Percentiles rank a stretch among this genome's conserved stretches.
Conservation (phyloP, 129 eudicot species). For the Artemisia tridentata region DNA sequence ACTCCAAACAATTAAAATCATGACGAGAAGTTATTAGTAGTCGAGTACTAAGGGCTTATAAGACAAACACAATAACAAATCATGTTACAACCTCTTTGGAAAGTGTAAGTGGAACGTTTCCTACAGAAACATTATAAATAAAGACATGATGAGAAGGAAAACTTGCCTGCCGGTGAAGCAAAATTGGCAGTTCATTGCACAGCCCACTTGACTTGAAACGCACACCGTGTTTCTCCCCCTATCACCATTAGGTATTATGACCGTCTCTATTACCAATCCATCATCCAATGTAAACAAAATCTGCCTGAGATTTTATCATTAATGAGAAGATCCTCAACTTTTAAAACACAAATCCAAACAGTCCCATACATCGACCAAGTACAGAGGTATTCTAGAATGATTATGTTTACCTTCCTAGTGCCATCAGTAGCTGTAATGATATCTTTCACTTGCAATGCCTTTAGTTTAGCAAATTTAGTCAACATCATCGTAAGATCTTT, state of each 20-base stretch:
- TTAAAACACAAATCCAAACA: neutral
- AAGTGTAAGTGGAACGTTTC: too few relatives aligned
- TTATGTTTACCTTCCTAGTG: constrained; percentile 73
- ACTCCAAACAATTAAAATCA: too few relatives aligned
- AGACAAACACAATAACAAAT: too few relatives aligned
- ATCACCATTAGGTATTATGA: constrained; percentile 64
- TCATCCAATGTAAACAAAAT: constrained; percentile 84
- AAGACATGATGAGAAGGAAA: constrained; percentile 3
- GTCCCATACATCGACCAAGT: constrained; percentile 4
- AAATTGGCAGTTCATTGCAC: constrained; percentile 98
- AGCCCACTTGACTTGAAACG: constrained; percentile 98
- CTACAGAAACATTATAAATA: neutral
- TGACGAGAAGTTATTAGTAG: too few relatives aligned
- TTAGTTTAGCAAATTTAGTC: constrained; percentile 56
- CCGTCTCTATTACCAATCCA: constrained; percentile 82
- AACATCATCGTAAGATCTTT: constrained; percentile 73
- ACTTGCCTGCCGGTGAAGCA: constrained; percentile 95
- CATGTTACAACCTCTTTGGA: neutral
- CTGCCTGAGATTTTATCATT: constrained; percentile 74
- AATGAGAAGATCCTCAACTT: constrained; percentile 55
- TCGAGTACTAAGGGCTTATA: too few relatives aligned
- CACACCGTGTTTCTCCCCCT: constrained; percentile 87
- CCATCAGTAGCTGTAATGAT: constrained; percentile 75
- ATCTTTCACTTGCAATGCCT: constrained; percentile 68
- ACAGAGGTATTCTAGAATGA: constrained; percentile 26